phyloP scores from a whole-genome alignment of 345 rosid genomes.

The Acer negundo region DNA sequence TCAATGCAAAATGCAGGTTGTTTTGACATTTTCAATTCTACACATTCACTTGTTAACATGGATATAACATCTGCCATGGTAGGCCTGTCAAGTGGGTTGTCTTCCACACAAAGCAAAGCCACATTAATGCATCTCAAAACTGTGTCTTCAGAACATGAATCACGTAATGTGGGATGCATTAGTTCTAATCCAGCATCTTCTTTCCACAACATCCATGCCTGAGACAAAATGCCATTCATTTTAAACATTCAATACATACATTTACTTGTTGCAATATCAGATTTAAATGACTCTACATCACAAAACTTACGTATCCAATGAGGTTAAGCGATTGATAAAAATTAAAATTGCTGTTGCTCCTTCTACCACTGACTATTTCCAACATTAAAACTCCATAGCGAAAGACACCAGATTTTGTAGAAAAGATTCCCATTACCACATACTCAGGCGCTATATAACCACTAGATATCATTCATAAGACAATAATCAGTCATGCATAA shows the following conservation, averaged over 20 bases:
- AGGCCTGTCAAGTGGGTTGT: not conserved
- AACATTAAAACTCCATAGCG: slow-evolving; percentile 21
- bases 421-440: slow-evolving; percentile 18
- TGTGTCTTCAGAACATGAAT: not conserved
- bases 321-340: slow-evolving; percentile 13
- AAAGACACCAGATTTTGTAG: slow-evolving; percentile 27
- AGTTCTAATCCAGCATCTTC: too few relatives aligned
- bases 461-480: not conserved
- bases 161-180: too few relatives aligned
- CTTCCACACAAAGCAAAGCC: not conserved
- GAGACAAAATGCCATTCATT: too few relatives aligned
- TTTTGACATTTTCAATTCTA: not conserved
- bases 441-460: slow-evolving; percentile 28
- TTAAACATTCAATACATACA: too few relatives aligned
- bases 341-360: not conserved
- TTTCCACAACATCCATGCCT: too few relatives aligned
- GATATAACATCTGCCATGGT: not conserved
- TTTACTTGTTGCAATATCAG: too few relatives aligned
- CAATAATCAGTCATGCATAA: too few relatives aligned
- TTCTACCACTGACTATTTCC: slow-evolving; percentile 20
- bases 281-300: not conserved
- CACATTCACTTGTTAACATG: not conserved
- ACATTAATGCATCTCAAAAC: not conserved
- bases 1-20: not conserved
- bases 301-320: slow-evolving; percentile 17